Evolutionary conservation across 805 yeast species (phyloP), one percentile per base, ranked within the genome.

Genomic region (Teunomyces cretensis): DNA sequence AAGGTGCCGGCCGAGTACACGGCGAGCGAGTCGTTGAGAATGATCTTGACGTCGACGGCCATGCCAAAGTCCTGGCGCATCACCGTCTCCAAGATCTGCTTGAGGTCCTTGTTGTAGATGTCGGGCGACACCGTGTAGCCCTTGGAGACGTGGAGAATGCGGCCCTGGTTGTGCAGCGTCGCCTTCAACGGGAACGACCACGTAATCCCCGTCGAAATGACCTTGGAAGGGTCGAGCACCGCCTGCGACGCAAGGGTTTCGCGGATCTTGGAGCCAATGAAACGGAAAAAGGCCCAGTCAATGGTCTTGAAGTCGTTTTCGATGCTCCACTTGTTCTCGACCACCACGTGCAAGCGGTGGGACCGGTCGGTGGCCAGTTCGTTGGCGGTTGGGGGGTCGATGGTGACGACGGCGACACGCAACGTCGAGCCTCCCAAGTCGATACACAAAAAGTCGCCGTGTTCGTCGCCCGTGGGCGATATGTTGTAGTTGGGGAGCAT

Each of bases 1-100:
- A 74, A 71, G 2, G 65, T 47, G 8, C 83, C 83, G 0, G 87
- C 75, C 9, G 83, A 64, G 56, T 74, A 78, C 0, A 83, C 86
- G 0, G 87, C 83, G n/a, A 81, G 72, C 1, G 87, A 78, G 55
- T 81, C 90, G 58, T 84, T 84, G 26, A 83, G 65, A 31, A 84
- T 72, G 12, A 73, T 62, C 48, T 68, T 60, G 16, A 83, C 71
- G 12, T 64, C 57, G 13, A 76, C 60, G 1, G 52, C 42, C 7
- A 75, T 38, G 11, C 54, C 51, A 35, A 56, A 55, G 8, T 55
- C 53, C 2, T 44, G 17, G 12, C 8, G 32, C 46, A 74, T 63
- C 1, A 65, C 56, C 2, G 50, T 35, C 50, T 72, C 74, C 32
- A 83, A 51, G 6, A 82, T 49, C 2, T 49, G 42, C 39, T 71